Conservation (phyloP, 257 asterid genomes). For the Cordia subcordata region DNA sequence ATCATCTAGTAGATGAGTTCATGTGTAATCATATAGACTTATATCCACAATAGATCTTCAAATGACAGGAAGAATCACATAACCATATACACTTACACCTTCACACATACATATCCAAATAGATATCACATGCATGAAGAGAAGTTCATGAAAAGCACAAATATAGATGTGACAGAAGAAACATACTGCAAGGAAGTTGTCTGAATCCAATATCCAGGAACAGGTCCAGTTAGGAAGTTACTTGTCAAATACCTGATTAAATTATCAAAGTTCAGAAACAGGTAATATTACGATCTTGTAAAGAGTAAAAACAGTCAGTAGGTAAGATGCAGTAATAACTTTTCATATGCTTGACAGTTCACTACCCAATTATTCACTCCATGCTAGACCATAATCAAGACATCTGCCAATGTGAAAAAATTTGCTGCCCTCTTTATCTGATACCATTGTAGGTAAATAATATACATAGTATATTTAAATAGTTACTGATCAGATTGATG, state of each 20-base stretch:
- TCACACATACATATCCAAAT: background rate
- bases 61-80: background rate
- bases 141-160: background rate
- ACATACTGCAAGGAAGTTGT: conserved; percentile 30
- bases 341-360: too few species aligned
- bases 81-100: too few species aligned
- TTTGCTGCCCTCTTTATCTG: too few species aligned
- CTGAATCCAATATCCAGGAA: conserved; percentile 35
- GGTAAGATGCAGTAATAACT: too few species aligned
- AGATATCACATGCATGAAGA: background rate
- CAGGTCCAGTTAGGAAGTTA: conserved; percentile 40
- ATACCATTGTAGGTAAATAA: too few species aligned
- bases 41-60: background rate
- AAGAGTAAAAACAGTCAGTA: background rate
- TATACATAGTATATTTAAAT: too few species aligned
- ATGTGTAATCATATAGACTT: background rate
- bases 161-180: background rate
- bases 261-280: background rate
- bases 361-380: too few species aligned
- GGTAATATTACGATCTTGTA: background rate
- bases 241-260: conserved; percentile 41
- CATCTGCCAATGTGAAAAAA: too few species aligned
- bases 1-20: too few species aligned
- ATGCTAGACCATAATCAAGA: too few species aligned
- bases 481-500: background rate